Percentiles rank a stretch among this genome's conserved stretches.
Evolutionary conservation across 352 stramenopile genomes (phyloP).

Genomic region (Phytophthora pseudosyringae): DNA sequence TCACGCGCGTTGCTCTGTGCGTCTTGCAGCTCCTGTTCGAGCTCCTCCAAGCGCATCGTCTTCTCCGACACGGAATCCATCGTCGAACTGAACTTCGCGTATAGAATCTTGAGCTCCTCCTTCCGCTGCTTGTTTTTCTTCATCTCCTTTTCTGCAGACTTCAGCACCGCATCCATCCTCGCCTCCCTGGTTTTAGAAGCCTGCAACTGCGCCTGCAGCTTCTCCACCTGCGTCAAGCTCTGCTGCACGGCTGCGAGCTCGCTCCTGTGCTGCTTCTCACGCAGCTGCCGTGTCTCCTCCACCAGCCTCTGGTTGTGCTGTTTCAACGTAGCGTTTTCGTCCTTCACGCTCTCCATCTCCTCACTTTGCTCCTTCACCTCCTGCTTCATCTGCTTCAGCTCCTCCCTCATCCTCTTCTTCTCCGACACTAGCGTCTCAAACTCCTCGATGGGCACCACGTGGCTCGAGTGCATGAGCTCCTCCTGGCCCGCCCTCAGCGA

Average conservation of each 20-base stretch:
- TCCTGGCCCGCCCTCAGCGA: constrained; percentile 40
- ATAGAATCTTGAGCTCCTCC: constrained; percentile 43
- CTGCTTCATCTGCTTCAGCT: constrained; percentile 29
- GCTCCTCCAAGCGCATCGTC: constrained; percentile 47
- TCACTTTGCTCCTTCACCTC: constrained; percentile 20
- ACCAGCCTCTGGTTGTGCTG: constrained; percentile 38
- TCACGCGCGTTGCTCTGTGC: constrained; percentile 1
- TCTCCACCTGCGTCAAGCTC: constrained; percentile 23
- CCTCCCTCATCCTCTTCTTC: constrained; percentile 27
- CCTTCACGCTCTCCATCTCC: constrained; percentile 24
- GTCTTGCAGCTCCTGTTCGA: constrained; percentile 35
- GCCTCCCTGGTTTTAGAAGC: constrained; percentile 21
- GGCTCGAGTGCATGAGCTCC: constrained; percentile 29
- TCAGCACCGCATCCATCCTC: constrained; percentile 12
- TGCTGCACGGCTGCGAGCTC: constrained; percentile 30
- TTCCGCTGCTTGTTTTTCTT: constrained; percentile 32
- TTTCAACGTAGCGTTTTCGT: constrained; percentile 38
- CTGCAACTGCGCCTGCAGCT: constrained; percentile 42
- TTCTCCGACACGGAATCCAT: constrained; percentile 47
- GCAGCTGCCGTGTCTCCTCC: constrained; percentile 24
- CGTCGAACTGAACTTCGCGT: constrained; percentile 38
- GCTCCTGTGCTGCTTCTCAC: constrained; percentile 30
- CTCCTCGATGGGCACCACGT: constrained; percentile 32
- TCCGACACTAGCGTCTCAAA: constrained; percentile 27
- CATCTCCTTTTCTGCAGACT: constrained; percentile 16